Base-by-base conservation (phyloP, 1,284 basidiomycete species). In the Ustilago cynodontis region DNA sequence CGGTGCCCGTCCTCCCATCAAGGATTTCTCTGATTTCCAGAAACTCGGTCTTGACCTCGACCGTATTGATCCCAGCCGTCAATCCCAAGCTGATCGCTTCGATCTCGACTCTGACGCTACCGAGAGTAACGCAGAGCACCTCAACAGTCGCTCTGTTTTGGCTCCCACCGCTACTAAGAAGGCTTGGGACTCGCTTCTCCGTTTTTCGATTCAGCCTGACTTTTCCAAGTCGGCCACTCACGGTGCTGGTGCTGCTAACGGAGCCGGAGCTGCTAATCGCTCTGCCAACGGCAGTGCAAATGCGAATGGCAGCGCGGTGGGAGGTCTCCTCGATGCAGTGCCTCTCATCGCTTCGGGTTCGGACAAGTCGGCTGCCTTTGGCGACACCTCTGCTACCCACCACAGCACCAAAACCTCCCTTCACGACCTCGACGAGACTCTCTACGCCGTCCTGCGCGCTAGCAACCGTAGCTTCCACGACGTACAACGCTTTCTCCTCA, bases 171-270 rank as follows among this genome's bases (percentile, higher is more conserved):
- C 83, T 89, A 65, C 73, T 45, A 63, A 60, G 54, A 67, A 89
- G 73, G 92, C 93, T 3, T 94, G 93, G 93, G 85, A 89, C 51
- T 89, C 89, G 24, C 94, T 39, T 90, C 91, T 52, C 91, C 74
- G 74, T 31, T 72, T 56, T 59, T 59, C 74, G 37, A 57, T 77
- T 37, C 45, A 65, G 41, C 31, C 65, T 37, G 62, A 69, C 37
- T 65, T 65, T 18, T 16, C 60, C 64, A 66, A 49, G 37, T 24
- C 58, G 9, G 20, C 41, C 11, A 7, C 51, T 10, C 16, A 60
- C 2, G 35, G 59, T 22, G 18, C 54, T 41, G 24, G 59, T 29
- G 63, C 49, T 9, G 58, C 54, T 41, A 41, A 54, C 31, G 31
- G 11, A 33, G 11, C 5, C 11, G 31, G 31, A 5, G 5, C 31